Evolutionary conservation across 225 moss, liverwort and hornwort genomes (phyloP).

Genomic region (Pseudoscleropodium purum): DNA sequence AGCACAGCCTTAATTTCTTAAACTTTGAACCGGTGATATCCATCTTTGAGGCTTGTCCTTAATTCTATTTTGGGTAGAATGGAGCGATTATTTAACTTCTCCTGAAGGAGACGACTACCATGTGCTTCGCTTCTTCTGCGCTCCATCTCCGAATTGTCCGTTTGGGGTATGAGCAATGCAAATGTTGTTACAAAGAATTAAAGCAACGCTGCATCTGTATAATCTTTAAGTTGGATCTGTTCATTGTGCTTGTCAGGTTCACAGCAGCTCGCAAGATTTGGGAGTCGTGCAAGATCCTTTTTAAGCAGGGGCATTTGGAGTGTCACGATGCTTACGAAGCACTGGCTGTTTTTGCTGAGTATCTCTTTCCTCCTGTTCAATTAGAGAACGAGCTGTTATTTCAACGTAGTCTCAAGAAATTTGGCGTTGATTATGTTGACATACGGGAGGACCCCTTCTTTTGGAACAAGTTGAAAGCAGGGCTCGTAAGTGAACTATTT

Average conservation of each 20-base stretch:
- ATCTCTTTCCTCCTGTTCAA: conserved; percentile 35
- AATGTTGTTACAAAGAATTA: not conserved
- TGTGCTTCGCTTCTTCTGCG: not conserved
- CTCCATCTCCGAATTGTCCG: not conserved
- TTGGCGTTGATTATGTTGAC: conserved; percentile 29
- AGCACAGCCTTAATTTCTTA: not conserved
- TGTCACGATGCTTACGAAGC: conserved; percentile 55
- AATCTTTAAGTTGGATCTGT: not conserved
- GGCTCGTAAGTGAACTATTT: conserved; percentile 43
- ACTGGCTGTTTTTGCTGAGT: conserved; percentile 51
- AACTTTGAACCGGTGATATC: not conserved
- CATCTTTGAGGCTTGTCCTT: not conserved
- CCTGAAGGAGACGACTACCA: not conserved
- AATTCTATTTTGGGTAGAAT: not conserved
- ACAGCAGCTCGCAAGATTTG: conserved; percentile 62
- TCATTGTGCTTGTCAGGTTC: conserved; percentile 23
- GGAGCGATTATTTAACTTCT: not conserved
- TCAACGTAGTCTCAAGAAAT: conserved; percentile 1
- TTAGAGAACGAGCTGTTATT: conserved; percentile 1
- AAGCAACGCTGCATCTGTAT: not conserved
- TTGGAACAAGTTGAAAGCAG: conserved; percentile 66
- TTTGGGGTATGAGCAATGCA: not conserved
- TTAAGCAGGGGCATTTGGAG: conserved; percentile 35
- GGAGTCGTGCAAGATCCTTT: conserved; percentile 62
- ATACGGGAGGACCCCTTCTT: conserved; percentile 54